Conservation (phyloP, 192 early-diverging fungal genomes). For the Coemansia sp. region DNA sequence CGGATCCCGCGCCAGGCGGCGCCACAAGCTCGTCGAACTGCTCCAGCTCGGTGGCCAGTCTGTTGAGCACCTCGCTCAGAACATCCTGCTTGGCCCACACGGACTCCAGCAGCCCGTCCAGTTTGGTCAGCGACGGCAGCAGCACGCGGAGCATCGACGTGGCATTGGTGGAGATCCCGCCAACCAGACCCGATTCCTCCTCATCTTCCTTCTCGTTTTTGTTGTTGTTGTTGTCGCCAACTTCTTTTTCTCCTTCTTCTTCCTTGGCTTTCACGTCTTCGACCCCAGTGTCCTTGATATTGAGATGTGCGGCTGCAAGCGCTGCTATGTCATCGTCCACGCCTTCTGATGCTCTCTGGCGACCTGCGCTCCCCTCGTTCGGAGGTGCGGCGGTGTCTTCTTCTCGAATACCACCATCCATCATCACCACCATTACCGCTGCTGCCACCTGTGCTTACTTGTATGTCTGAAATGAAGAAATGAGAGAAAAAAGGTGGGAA, state of each 20-base stretch:
- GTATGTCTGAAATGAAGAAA: no score
- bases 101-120: slow-evolving; percentile 39
- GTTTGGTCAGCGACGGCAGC: slow-evolving; percentile 38
- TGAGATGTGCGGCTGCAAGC: slow-evolving; percentile 4
- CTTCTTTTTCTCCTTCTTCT: background rate
- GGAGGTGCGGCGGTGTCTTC: background rate
- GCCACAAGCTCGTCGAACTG: slow-evolving; percentile 47
- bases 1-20: slow-evolving; percentile 10
- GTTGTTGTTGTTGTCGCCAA: background rate
- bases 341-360: background rate
- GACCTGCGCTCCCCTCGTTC: background rate
- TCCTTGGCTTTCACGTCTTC: slow-evolving; percentile 11
- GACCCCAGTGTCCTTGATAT: background rate
- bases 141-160: slow-evolving; percentile 50
- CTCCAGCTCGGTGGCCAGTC: slow-evolving; percentile 47
- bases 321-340: slow-evolving; percentile 7
- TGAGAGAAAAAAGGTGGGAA: no score
- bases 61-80: slow-evolving; percentile 45
- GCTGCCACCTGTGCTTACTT: no score
- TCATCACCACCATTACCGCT: no score
- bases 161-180: slow-evolving; percentile 20
- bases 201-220: slow-evolving; percentile 1
- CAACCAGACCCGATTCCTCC: background rate
- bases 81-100: slow-evolving; percentile 46
- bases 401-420: no score